A percentile compares a stretch with the other conserved stretches of the same genome.
phyloP scores from a whole-genome alignment of 495 filamentous ascomycete genomes.

The Chlorociboria aeruginascens region DNA sequence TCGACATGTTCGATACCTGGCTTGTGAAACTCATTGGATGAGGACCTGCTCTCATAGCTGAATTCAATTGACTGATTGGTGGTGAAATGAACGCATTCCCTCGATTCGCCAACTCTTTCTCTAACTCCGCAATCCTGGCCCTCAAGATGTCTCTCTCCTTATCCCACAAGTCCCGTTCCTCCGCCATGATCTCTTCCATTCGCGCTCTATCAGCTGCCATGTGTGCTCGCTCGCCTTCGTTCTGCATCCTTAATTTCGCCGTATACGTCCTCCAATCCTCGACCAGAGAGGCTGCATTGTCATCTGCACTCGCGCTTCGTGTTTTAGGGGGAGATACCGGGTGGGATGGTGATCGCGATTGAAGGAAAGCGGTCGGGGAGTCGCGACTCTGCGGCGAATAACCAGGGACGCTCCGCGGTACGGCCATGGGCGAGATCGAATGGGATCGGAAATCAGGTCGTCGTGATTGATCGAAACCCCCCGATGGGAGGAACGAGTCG shows the following conservation, averaged over 20 bases:
- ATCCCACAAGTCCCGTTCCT: conserved; percentile 20
- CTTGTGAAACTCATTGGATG: conserved; percentile 2
- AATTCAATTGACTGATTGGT: background rate
- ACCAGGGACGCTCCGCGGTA: conserved; percentile 6
- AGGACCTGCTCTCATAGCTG: background rate
- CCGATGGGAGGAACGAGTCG: conserved; percentile 19
- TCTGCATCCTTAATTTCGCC: conserved; percentile 14
- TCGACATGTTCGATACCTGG: conserved; percentile 3
- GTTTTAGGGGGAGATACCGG: conserved; percentile 16
- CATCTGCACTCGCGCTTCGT: conserved; percentile 14
- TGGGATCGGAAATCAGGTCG: background rate
- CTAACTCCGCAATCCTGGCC: conserved; percentile 14
- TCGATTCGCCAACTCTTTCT: conserved; percentile 4
- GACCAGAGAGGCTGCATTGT: conserved; percentile 8
- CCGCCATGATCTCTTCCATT: conserved; percentile 19
- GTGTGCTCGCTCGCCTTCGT: conserved; percentile 18
- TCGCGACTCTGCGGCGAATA: conserved; percentile 1
- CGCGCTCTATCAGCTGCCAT: conserved; percentile 14
- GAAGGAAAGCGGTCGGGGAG: background rate
- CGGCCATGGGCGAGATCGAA: conserved; percentile 7
- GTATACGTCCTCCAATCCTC: conserved; percentile 19
- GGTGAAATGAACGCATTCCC: background rate
- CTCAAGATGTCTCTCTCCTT: conserved; percentile 11
- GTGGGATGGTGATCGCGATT: conserved; percentile 5
- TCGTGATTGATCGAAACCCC: conserved; percentile 11